Evolutionary conservation across 495 filamentous ascomycete genomes (phyloP), one percentile per base, ranked within the genome.

Genomic region (Lasiosphaeriaceae sp.): DNA sequence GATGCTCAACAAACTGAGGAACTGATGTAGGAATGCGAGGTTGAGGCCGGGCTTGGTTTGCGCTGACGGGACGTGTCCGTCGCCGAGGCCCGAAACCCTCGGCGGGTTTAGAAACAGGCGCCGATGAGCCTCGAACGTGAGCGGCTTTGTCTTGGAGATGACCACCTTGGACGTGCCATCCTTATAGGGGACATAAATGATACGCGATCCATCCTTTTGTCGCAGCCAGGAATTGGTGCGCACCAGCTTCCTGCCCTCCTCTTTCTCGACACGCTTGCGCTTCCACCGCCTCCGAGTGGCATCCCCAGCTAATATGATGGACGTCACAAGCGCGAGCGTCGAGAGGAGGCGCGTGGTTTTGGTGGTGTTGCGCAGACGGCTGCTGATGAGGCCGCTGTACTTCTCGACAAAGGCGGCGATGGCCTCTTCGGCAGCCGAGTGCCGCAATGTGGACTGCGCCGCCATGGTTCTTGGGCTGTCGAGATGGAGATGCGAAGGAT

Each of bases 11-110:
- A 99, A 77, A 65, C 92, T 96, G 46, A 96, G 80, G 63, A 97
- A 96, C 72, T 99, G 95, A 68, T 99, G 94, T 21, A 99, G 73
- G 67, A 99, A 99, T n/a, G 95, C 95, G 46, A 97, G 79, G 68
- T 99, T 99, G 50, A 99, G 74, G 4, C 95, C 95, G 1, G 95
- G 92, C 68, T 96, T 97, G 2, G 90, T 90, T 61, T 94, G 87
- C 6, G 89, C 80, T 6, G 95, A 90, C 4, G 94, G 94, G 12
- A 93, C 90, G n/a, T 82, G 78, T 7, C 84, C 85, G 66, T 92
- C 88, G n/a, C 79, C 80, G 26, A 88, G 76, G 5, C 88, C 85
- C 17, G 89, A 86, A 17, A 88, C 86, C 51, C 87, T 78, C 19
- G 92, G 91, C 0, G 94, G 92, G 62, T 95, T 92, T 31, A 99